A percentile compares a stretch with the other conserved stretches of the same genome.
Conservation (phyloP, 306 rosid species). For the Dryas alaskensis region DNA sequence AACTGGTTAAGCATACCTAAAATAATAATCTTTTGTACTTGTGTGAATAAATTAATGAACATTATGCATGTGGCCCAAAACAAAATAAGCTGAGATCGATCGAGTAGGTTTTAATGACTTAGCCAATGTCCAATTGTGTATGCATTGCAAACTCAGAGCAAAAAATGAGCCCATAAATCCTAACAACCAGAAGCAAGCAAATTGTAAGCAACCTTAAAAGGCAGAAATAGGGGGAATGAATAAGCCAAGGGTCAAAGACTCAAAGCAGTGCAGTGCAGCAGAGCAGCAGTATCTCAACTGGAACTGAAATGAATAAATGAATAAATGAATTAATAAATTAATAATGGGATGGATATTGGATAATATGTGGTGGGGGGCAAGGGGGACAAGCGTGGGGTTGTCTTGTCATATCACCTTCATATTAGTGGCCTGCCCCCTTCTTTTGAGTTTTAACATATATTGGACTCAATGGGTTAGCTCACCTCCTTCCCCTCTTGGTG, state of each 20-base stretch:
- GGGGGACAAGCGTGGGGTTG: slow-evolving; percentile 54
- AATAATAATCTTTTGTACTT: background rate
- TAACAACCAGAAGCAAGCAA: background rate
- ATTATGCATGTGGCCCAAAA: slow-evolving; percentile 3
- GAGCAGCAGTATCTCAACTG: too few species aligned
- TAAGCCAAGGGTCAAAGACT: background rate
- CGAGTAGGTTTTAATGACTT: too few species aligned
- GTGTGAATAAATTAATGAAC: background rate
- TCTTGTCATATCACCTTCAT: slow-evolving; percentile 42
- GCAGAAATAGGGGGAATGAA: background rate
- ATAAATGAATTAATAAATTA: background rate
- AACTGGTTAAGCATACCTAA: background rate
- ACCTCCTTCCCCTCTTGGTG: background rate
- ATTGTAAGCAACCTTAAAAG: slow-evolving; percentile 1
- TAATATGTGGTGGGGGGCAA: slow-evolving; percentile 3
- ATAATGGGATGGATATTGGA: background rate
- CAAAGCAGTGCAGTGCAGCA: too few species aligned
- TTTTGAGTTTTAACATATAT: background rate
- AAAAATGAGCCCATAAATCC: background rate
- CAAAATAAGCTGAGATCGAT: too few species aligned
- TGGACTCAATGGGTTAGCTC: background rate
- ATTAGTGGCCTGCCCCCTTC: slow-evolving; percentile 26
- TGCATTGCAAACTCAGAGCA: background rate
- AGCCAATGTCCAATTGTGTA: too few species aligned
- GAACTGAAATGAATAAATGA: background rate